Base-by-base conservation (phyloP, 2,329 filamentous ascomycete species). In the Fusarium anthophilum region DNA sequence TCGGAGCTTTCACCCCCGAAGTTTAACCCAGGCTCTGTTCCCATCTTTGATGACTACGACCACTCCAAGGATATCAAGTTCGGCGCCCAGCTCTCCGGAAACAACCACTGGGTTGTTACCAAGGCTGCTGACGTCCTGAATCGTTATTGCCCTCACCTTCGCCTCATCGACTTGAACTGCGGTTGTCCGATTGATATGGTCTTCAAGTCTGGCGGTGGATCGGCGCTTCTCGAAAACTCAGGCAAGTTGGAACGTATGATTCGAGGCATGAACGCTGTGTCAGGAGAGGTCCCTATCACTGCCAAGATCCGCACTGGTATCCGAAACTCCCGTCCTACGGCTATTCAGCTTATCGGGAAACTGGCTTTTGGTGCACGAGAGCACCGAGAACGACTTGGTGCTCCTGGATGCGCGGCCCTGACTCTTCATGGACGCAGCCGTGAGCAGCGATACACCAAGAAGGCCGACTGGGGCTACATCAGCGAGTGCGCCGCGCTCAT, bases 121-220 rank as follows among this genome's bases (percentile, higher is more conserved):
- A 98, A 98, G 84, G 92, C 94, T 0, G 93, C 96, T 2, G 95
- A 98, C 81, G 89, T 93, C 8, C 85, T 99, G 53, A 92, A 92
- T 10, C 88, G 88, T 37, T 90, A 93, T 73, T 91, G 95, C 65
- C 95, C 96, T 7, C 90, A 94, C 77, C 88, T 99, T 26, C 93
- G 96, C 41, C 91, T 98, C 44, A 93, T 99, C 74, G 96, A 99
- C 79, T 87, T 99, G 76, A 99, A 99, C 86, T 98, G 96, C 78
- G 96, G 96, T 50, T 99, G 96, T 80, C 96, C 96, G 8, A 98
- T 99, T 80, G 96, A 99, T 80, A 90, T 98, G 77, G 92, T 99
- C 58, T 98, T 91, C 86, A 91, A 95, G 77, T 89, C 92, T 51
- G 96, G 96, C 57, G 94, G 94, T 45, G 96, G 96, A 8, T 98